phyloP scores from a whole-genome alignment of 495 filamentous ascomycete species.

The Venustampulla echinocandica region DNA sequence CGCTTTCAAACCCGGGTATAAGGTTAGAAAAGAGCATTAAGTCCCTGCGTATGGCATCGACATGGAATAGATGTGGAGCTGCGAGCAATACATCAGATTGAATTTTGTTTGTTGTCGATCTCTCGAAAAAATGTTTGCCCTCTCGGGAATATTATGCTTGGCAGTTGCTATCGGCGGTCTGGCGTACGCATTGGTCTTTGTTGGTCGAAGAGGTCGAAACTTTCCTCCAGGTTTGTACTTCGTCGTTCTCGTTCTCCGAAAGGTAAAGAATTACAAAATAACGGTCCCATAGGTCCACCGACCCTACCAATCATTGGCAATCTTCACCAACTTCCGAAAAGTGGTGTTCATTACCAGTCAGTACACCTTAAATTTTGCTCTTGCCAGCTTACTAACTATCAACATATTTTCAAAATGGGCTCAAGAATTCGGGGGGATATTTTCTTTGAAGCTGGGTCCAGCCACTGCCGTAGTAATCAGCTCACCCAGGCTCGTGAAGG shows the following conservation, averaged over 20 bases:
- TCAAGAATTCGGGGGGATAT: conserved; percentile 35
- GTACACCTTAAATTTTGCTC: conserved; percentile 8
- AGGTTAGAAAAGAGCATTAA: no score
- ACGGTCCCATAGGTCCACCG: conserved; percentile 35
- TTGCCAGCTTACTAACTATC: neutral
- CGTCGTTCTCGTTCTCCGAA: no score
- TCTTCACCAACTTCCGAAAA: conserved; percentile 30
- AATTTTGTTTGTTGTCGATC: neutral
- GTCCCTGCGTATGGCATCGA: no score
- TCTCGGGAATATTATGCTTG: neutral
- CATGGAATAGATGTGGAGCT: no score
- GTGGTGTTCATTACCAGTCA: conserved; percentile 25
- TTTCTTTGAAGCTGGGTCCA: conserved; percentile 33
- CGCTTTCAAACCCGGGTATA: no score
- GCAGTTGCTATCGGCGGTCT: neutral
- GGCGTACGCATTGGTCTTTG: conserved; percentile 1
- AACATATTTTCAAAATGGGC: conserved; percentile 39
- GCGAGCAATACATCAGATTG: neutral
- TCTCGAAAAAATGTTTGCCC: neutral
- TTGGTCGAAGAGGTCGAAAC: conserved; percentile 11
- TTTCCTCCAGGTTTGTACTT: conserved; percentile 1
- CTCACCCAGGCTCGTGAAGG: conserved; percentile 27
- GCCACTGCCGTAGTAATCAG: conserved; percentile 33
- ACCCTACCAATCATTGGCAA: conserved; percentile 35
- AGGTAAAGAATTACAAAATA: no score